Evolutionary conservation across 176 grass and related monocot genomes (phyloP).

Genomic region (Eleusine coracana): DNA sequence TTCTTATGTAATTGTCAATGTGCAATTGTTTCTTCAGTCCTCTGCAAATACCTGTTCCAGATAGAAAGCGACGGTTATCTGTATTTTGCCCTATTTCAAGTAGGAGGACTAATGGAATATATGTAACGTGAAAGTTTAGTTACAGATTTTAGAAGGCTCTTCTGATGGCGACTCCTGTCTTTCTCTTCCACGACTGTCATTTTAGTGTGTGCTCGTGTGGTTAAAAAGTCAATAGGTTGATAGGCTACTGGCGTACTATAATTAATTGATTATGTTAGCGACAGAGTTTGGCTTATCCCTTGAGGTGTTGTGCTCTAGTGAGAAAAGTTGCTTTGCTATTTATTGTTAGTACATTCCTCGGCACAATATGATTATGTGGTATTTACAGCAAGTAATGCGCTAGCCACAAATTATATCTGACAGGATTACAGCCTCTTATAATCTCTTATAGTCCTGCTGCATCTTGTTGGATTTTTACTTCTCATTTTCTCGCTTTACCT

Average conservation of each 20-base stretch:
- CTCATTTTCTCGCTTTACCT: conserved; percentile 15
- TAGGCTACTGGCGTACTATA: background rate
- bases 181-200: conserved; percentile 9
- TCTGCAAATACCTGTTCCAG: background rate
- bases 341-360: background rate
- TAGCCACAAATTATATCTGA: conserved; percentile 1
- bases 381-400: background rate
- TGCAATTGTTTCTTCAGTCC: background rate
- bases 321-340: conserved; percentile 14
- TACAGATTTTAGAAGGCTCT: conserved; percentile 28
- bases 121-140: conserved; percentile 14
- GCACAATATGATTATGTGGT: background rate
- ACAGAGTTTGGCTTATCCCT: conserved; percentile 4
- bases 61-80: conserved; percentile 38
- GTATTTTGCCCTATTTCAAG: conserved; percentile 12
- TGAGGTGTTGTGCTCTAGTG: background rate
- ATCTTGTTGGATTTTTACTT: background rate
- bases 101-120: conserved; percentile 22
- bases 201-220: background rate
- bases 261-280: conserved; percentile 15
- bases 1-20: background rate
- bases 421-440: background rate
- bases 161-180: conserved; percentile 19
- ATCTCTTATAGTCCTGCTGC: background rate
- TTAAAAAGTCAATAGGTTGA: background rate